Percentiles rank a stretch among this genome's conserved stretches.
Conservation (phyloP, 306 rosid genomes). For the Arachis hypogaea region DNA sequence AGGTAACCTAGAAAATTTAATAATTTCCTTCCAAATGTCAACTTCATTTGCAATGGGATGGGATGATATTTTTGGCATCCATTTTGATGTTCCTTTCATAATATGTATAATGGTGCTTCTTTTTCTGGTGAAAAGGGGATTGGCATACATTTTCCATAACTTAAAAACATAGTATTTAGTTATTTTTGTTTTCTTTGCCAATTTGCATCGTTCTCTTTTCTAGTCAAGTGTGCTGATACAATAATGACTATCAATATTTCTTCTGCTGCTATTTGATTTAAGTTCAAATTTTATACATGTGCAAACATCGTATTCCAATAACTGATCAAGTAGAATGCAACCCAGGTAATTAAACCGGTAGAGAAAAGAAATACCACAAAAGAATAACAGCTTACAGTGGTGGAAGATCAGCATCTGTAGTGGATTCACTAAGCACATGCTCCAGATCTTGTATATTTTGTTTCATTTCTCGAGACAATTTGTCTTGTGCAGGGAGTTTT, state of each 20-base stretch:
- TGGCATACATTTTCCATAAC: background rate
- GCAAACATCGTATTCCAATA: constrained; percentile 27
- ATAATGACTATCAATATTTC: background rate
- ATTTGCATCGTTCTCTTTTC: background rate
- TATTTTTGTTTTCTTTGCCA: background rate
- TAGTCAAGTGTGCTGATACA: constrained; percentile 8
- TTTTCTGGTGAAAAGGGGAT: background rate
- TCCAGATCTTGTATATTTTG: constrained; percentile 95
- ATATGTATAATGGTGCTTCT: background rate
- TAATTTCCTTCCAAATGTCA: too few relatives aligned
- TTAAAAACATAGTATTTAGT: background rate
- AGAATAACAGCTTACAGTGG: constrained; percentile 66
- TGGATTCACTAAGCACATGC: constrained; percentile 86
- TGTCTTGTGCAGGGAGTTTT: constrained; percentile 76
- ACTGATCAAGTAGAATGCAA: constrained; percentile 25
- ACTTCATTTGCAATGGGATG: too few relatives aligned
- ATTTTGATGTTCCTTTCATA: background rate
- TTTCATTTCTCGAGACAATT: constrained; percentile 78
- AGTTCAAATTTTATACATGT: constrained; percentile 7
- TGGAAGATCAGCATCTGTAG: constrained; percentile 91
- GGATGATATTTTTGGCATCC: background rate
- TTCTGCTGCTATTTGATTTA: constrained; percentile 19
- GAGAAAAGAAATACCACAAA: constrained; percentile 22
- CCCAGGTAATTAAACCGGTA: constrained; percentile 24
- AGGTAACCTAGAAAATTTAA: too few relatives aligned